phyloP scores from a whole-genome alignment of 1,139 yeast species.

The Yamadazyma trypodendri region DNA sequence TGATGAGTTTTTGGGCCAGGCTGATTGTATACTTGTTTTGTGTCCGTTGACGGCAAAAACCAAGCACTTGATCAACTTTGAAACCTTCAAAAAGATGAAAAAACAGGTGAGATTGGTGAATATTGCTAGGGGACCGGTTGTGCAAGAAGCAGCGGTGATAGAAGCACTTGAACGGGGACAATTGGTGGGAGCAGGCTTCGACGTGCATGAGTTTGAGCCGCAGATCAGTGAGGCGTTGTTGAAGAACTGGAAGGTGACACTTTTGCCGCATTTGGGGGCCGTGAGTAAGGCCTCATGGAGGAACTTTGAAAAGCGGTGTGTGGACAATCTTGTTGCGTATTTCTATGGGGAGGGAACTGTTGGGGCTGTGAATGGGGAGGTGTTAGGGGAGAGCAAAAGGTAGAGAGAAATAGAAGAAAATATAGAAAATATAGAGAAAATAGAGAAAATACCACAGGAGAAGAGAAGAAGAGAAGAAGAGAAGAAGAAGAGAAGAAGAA shows the following conservation, averaged over 20 bases:
- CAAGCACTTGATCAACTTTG: slow-evolving; percentile 25
- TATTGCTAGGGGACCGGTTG: slow-evolving; percentile 39
- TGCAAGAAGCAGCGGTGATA: slow-evolving; percentile 33
- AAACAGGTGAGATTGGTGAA: slow-evolving; percentile 31
- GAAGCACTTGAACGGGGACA: slow-evolving; percentile 37
- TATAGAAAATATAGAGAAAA: too few species aligned
- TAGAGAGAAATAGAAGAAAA: not conserved
- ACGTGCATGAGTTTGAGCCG: slow-evolving; percentile 42
- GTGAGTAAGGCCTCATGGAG: slow-evolving; percentile 29
- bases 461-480: not conserved
- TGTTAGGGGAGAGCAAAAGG: not conserved
- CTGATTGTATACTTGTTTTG: slow-evolving; percentile 33
- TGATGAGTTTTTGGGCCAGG: slow-evolving; percentile 24
- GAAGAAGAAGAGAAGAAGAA: not conserved
- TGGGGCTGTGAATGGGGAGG: slow-evolving; percentile 20
- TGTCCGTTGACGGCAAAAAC: slow-evolving; percentile 34
- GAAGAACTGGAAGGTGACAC: slow-evolving; percentile 28
- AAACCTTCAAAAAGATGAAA: slow-evolving; percentile 32
- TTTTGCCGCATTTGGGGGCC: slow-evolving; percentile 36
- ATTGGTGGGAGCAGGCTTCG: slow-evolving; percentile 38
- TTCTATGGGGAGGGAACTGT: slow-evolving; percentile 27
- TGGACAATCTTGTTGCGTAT: slow-evolving; percentile 27
- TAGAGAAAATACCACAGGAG: not conserved
- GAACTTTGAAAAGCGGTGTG: slow-evolving; percentile 32
- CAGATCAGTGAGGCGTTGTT: slow-evolving; percentile 25